Percentiles rank a stretch among this genome's conserved stretches.
phyloP scores from a whole-genome alignment of 768 basidiomycete genomes.

The Pisolithus marmoratus region DNA sequence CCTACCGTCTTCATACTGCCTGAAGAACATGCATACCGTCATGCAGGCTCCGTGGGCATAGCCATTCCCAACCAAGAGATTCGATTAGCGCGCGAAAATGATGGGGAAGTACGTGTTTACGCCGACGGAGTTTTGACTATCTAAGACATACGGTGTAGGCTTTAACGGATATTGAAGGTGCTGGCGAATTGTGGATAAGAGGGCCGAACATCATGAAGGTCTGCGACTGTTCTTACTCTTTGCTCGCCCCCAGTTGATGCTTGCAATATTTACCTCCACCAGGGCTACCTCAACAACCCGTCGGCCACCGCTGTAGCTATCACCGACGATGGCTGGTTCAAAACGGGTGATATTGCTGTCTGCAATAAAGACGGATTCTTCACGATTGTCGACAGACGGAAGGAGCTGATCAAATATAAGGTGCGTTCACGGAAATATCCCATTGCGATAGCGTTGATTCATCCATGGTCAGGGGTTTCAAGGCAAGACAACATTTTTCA shows the following conservation, averaged over 20 bases:
- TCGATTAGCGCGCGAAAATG: constrained; percentile 60
- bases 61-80: constrained; percentile 74
- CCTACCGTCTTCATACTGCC: constrained; percentile 61
- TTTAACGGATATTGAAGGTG: constrained; percentile 30
- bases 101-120: constrained; percentile 32
- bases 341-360: constrained; percentile 78
- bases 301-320: constrained; percentile 65
- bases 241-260: neutral
- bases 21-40: constrained; percentile 35
- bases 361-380: constrained; percentile 68
- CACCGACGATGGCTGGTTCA: constrained; percentile 76
- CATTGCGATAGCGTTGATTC: too few relatives aligned
- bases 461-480: constrained; percentile 55
- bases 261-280: neutral
- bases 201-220: constrained; percentile 82
- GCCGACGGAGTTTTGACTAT: neutral
- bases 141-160: constrained; percentile 7
- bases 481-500: constrained; percentile 35
- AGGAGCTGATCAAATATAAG: constrained; percentile 77
- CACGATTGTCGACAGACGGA: constrained; percentile 67
- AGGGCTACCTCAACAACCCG: constrained; percentile 75
- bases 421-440: constrained; percentile 13
- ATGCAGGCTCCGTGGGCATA: constrained; percentile 61
- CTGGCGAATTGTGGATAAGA: constrained; percentile 79
- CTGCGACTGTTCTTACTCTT: neutral